A percentile compares a stretch with the other conserved stretches of the same genome.
phyloP scores from a whole-genome alignment of 306 rosid species.

The Prinsepia uniflora region DNA sequence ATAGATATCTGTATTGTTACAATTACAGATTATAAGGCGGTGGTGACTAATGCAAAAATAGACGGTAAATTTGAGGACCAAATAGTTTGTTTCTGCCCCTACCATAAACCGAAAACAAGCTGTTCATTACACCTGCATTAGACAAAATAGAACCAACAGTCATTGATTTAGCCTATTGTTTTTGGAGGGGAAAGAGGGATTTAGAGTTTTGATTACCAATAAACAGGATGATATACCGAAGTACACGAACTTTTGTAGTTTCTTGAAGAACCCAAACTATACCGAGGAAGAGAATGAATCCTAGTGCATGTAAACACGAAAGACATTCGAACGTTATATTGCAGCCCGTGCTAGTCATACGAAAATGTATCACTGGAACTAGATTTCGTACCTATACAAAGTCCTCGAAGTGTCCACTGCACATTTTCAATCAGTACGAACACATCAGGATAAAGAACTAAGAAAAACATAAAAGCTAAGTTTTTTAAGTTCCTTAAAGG shows the following conservation, averaged over 20 bases:
- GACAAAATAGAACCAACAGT: neutral
- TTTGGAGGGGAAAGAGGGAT: too few relatives aligned
- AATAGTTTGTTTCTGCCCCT: conserved; percentile 16
- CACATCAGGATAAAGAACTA: neutral
- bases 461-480: neutral
- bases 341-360: conserved; percentile 3
- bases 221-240: conserved; percentile 55
- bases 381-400: conserved; percentile 48
- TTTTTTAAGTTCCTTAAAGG: neutral
- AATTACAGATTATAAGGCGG: conserved; percentile 5
- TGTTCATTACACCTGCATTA: conserved; percentile 65
- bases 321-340: conserved; percentile 3
- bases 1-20: conserved; percentile 49
- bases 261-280: conserved; percentile 60
- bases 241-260: conserved; percentile 45
- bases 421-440: neutral
- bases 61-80: conserved; percentile 8
- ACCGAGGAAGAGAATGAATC: conserved; percentile 61
- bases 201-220: conserved; percentile 36
- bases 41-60: conserved; percentile 3
- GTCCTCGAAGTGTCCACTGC: conserved; percentile 80
- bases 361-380: neutral
- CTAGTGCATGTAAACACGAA: conserved; percentile 30
- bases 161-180: neutral
- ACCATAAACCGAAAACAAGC: conserved; percentile 69